These are phyloP conservation scores for Starmerella asiatica DNA, from an alignment of 805 yeast species.

Conservation along the genomic window DNA sequence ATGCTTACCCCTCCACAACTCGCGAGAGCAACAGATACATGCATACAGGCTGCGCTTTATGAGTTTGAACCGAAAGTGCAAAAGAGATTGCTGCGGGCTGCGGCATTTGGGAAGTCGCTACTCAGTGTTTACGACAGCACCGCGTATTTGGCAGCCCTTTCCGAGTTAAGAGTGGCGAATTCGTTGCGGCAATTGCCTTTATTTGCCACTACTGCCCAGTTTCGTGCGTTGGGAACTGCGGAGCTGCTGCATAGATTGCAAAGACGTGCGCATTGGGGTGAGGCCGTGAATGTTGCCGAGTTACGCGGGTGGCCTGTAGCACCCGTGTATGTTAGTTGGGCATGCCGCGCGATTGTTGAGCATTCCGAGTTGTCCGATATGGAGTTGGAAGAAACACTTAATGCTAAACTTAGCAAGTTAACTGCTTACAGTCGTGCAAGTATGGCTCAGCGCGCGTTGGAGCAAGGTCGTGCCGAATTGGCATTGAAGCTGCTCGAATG, in stretches of 20 bases:
- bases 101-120: constrained; percentile 67
- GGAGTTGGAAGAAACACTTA: constrained; percentile 39
- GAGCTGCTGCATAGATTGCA: constrained; percentile 44
- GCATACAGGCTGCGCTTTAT: constrained; percentile 60
- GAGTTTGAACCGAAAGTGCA: constrained; percentile 75
- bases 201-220: constrained; percentile 48
- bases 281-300: constrained; percentile 50
- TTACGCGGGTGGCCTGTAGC: constrained; percentile 37
- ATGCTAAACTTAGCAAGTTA: constrained; percentile 33
- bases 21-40: constrained; percentile 49
- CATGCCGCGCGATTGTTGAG: constrained; percentile 52
- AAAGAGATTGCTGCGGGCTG: constrained; percentile 64
- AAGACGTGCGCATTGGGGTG: constrained; percentile 43
- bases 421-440: constrained; percentile 42
- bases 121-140: constrained; percentile 42
- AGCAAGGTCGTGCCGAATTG: constrained; percentile 65
- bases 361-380: constrained; percentile 39
- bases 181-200: constrained; percentile 38
- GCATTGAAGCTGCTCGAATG: constrained; percentile 53
- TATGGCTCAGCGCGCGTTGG: constrained; percentile 52
- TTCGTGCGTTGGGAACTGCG: constrained; percentile 40
- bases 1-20: constrained; percentile 38
- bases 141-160: constrained; percentile 48
- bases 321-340: constrained; percentile 64
- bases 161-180: constrained; percentile 53